Conservation (phyloP, 805 yeast genomes). For the Ogataea neopini region DNA sequence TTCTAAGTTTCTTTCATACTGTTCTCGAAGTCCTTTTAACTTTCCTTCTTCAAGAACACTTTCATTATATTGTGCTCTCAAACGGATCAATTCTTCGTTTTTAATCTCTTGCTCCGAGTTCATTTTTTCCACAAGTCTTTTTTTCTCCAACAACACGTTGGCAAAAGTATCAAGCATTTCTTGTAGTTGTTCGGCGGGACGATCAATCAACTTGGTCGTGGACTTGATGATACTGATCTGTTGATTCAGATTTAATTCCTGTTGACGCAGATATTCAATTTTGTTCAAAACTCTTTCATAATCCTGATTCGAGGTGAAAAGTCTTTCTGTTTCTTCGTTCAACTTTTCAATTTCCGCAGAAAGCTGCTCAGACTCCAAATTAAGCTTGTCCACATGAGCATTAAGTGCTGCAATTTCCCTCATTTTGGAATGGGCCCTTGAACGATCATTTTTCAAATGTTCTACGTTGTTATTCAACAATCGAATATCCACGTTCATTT, state of each 20-base stretch:
- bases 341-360: conserved; percentile 51
- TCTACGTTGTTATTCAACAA: conserved; percentile 76
- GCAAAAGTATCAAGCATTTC: conserved; percentile 44
- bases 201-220: conserved; percentile 48
- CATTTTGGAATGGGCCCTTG: conserved; percentile 62
- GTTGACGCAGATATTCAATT: conserved; percentile 56
- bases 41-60: conserved; percentile 56
- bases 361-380: conserved; percentile 49
- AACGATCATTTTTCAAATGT: conserved; percentile 72
- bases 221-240: conserved; percentile 53
- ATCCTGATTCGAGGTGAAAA: conserved; percentile 78
- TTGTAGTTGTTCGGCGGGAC: conserved; percentile 43
- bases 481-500: conserved; percentile 72
- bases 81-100: conserved; percentile 6
- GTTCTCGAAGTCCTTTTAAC: conserved; percentile 38
- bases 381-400: conserved; percentile 44
- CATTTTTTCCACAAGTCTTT: conserved; percentile 17
- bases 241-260: conserved; percentile 44
- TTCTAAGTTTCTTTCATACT: conserved; percentile 23
- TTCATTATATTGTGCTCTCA: conserved; percentile 37
- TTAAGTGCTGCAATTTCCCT: conserved; percentile 47
- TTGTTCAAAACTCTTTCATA: conserved; percentile 72
- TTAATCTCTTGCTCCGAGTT: conserved; percentile 22
- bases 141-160: conserved; percentile 28
- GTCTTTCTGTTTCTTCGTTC: conserved; percentile 57